A percentile compares a stretch with the other conserved stretches of the same genome.
Conservation (phyloP, 495 filamentous ascomycete genomes). For the Penicilliopsis zonata region DNA sequence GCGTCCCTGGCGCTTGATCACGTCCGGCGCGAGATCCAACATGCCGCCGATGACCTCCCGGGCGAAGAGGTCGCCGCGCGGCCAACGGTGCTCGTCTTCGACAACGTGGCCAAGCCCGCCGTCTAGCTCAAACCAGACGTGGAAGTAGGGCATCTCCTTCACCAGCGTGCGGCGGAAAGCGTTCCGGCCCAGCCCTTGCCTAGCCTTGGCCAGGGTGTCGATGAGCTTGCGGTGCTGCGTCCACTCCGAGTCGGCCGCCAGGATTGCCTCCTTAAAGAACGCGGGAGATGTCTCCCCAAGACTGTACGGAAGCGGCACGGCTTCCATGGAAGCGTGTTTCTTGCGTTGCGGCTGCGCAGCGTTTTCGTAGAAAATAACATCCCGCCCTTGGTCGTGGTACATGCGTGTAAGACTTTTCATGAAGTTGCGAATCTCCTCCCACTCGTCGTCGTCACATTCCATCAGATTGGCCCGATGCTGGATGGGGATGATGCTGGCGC, state of each 20-base stretch:
- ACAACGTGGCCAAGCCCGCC: slow-evolving; percentile 89
- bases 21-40: slow-evolving; percentile 69
- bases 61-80: slow-evolving; percentile 86
- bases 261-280: slow-evolving; percentile 91
- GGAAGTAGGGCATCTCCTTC: slow-evolving; percentile 99
- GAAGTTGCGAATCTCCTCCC: slow-evolving; percentile 98
- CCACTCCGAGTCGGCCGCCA: slow-evolving; percentile 84
- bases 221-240: slow-evolving; percentile 89
- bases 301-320: slow-evolving; percentile 75
- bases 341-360: slow-evolving; percentile 70
- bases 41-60: slow-evolving; percentile 88
- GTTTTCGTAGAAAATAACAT: slow-evolving; percentile 96
- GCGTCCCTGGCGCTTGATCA: slow-evolving; percentile 83
- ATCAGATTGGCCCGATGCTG: slow-evolving; percentile 82
- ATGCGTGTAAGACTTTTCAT: slow-evolving; percentile 92
- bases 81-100: slow-evolving; percentile 81
- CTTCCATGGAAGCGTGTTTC: slow-evolving; percentile 76
- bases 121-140: slow-evolving; percentile 90
- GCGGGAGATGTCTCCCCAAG: slow-evolving; percentile 84
- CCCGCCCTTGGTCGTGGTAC: slow-evolving; percentile 82
- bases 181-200: slow-evolving; percentile 57
- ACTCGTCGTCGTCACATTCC: slow-evolving; percentile 97
- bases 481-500: slow-evolving; percentile 80
- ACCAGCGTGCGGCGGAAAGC: slow-evolving; percentile 76
- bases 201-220: slow-evolving; percentile 65